Percentiles rank a stretch among this genome's conserved stretches.
Conservation (phyloP, 306 rosid genomes). For the Gynostemma pentaphyllum region DNA sequence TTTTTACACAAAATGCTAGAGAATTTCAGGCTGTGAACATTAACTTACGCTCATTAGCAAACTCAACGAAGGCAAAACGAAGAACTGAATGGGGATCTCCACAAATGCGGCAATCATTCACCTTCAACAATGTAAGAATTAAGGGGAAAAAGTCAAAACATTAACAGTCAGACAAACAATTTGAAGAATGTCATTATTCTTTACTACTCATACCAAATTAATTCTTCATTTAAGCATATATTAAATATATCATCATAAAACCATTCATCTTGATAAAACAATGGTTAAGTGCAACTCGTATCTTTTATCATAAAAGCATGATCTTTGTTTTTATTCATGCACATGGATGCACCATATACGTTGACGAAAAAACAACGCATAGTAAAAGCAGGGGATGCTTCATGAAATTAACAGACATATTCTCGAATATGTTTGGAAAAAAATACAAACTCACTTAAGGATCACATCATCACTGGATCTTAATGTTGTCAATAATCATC, state of each 20-base stretch:
- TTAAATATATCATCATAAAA: not conserved
- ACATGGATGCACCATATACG: not conserved
- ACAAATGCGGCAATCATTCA: slow-evolving; percentile 90
- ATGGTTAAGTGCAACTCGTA: not conserved
- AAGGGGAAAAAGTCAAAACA: slow-evolving; percentile 2
- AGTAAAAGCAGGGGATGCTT: not conserved
- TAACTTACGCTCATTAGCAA: slow-evolving; percentile 83
- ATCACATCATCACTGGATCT: no score
- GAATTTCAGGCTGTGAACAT: not conserved
- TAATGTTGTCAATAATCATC: no score
- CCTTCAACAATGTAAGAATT: slow-evolving; percentile 39
- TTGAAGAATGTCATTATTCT: not conserved
- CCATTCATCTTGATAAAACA: not conserved
- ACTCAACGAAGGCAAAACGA: slow-evolving; percentile 99
- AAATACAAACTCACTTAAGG: no score
- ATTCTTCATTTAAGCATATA: not conserved
- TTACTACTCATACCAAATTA: not conserved
- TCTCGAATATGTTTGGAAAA: no score
- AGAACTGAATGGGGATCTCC: slow-evolving; percentile 96
- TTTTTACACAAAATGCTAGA: not conserved
- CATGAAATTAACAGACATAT: no score
- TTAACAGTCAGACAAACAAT: not conserved
- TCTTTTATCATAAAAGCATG: not conserved
- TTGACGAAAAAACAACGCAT: not conserved
- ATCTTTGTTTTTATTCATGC: not conserved